These are phyloP conservation scores for Rosellinia necatrix DNA, from an alignment of 2,329 filamentous ascomycete species.

Conservation along the genomic window DNA sequence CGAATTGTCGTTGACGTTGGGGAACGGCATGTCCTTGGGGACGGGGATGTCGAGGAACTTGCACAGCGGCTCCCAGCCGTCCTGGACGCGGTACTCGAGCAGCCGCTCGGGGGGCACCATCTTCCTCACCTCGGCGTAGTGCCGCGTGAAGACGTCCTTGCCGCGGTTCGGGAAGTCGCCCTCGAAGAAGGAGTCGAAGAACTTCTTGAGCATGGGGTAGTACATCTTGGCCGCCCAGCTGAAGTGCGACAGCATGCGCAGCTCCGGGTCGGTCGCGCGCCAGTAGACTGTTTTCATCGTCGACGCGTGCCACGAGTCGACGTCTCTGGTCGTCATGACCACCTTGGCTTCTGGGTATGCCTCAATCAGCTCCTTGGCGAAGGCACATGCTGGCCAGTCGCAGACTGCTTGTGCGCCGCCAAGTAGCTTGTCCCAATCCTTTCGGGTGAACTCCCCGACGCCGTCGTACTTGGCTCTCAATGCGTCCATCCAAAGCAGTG, in stretches of 20 bases:
- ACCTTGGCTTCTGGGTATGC: slow-evolving; percentile 76
- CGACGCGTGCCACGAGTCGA: slow-evolving; percentile 65
- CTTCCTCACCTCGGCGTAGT: slow-evolving; percentile 38
- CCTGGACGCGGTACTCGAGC: slow-evolving; percentile 41
- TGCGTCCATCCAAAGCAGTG: slow-evolving; percentile 72
- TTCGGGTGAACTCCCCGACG: slow-evolving; percentile 64
- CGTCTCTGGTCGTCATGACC: slow-evolving; percentile 68
- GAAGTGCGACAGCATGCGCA: slow-evolving; percentile 58
- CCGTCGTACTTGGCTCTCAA: slow-evolving; percentile 63
- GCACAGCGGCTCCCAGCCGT: slow-evolving; percentile 46
- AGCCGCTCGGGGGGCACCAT: slow-evolving; percentile 40
- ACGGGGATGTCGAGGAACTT: slow-evolving; percentile 43
- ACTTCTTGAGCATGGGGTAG: slow-evolving; percentile 71
- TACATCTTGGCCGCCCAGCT: slow-evolving; percentile 71
- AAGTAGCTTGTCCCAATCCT: slow-evolving; percentile 72
- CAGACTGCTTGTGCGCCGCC: slow-evolving; percentile 70
- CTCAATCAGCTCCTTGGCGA: slow-evolving; percentile 71
- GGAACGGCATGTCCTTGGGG: slow-evolving; percentile 44
- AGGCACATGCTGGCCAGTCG: slow-evolving; percentile 71
- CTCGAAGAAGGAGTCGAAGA: slow-evolving; percentile 71
- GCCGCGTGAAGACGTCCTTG: slow-evolving; percentile 61
- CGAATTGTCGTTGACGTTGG: slow-evolving; percentile 53
- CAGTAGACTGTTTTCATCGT: slow-evolving; percentile 71
- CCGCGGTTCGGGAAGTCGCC: slow-evolving; percentile 68
- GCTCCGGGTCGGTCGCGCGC: slow-evolving; percentile 67